These are phyloP conservation scores for Tardiomyces digboiensis DNA, from an alignment of 1,139 yeast genomes.

Conservation along the genomic window DNA sequence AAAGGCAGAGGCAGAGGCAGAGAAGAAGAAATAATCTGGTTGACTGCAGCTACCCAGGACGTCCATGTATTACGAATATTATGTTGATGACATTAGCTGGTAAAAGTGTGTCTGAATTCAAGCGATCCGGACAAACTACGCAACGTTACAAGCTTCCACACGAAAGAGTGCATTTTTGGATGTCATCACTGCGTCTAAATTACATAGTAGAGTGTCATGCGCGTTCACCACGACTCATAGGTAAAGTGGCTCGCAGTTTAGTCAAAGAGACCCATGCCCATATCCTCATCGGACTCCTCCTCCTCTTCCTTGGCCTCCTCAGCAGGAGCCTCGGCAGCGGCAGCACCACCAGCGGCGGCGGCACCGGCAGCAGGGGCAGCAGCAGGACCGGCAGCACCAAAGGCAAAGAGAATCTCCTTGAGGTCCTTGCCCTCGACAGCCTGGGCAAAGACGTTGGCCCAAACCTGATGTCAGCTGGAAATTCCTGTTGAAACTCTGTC, in stretches of 20 bases:
- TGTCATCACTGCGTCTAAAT: constrained; percentile 1
- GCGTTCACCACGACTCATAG: background rate
- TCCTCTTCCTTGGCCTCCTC: constrained; percentile 13
- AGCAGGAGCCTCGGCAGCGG: constrained; percentile 34
- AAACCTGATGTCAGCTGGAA: constrained; percentile 28
- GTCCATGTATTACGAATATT: background rate
- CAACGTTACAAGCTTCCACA: too few species aligned
- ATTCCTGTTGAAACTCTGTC: too few species aligned
- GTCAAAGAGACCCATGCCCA: constrained; percentile 20
- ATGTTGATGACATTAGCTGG: background rate
- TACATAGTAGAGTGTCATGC: background rate
- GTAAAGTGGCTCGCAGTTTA: constrained; percentile 6
- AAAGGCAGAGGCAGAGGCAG: constrained; percentile 99
- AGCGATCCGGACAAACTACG: too few species aligned
- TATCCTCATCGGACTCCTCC: constrained; percentile 19
- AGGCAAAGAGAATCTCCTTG: constrained; percentile 80
- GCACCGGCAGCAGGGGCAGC: constrained; percentile 49
- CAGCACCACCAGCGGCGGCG: constrained; percentile 52
- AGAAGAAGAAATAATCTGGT: constrained; percentile 78
- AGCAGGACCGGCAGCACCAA: constrained; percentile 63
- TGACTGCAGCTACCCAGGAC: background rate
- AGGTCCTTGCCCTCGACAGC: constrained; percentile 96
- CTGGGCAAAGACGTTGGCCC: constrained; percentile 95
- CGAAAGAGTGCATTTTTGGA: constrained; percentile 1
- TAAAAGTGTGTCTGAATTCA: too few species aligned